Evolutionary conservation across 139 green algal genomes (phyloP).

Genomic region (Chlorella sp.): DNA sequence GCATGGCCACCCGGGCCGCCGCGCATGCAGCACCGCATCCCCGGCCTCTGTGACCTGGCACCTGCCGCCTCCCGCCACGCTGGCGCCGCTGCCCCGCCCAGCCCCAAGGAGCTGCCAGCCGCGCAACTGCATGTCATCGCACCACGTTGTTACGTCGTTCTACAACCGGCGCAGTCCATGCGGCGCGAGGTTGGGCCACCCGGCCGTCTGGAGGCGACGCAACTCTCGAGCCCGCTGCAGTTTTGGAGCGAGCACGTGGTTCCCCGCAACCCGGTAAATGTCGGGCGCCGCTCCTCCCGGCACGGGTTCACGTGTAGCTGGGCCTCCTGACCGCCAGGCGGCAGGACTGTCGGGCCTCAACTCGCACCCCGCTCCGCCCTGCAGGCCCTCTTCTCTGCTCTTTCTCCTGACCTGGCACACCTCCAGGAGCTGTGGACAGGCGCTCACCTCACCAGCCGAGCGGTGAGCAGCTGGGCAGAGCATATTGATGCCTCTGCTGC

Average conservation of each 20-base stretch:
- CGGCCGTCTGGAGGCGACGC: neutral
- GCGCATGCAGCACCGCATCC: no score
- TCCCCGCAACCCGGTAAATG: constrained; percentile 16
- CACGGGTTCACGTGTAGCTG: neutral
- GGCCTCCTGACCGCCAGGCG: no score
- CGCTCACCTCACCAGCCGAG: constrained; percentile 13
- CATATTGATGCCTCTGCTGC: no score
- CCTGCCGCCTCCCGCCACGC: no score
- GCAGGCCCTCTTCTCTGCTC: constrained; percentile 23
- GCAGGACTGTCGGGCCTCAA: neutral
- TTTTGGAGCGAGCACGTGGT: neutral
- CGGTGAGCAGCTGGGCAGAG: neutral
- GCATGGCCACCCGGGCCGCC: no score
- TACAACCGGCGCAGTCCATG: no score
- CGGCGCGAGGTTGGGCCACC: neutral
- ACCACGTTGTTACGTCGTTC: no score
- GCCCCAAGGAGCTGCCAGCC: no score
- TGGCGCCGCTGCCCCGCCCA: no score
- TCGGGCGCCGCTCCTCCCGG: neutral
- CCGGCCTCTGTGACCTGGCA: no score
- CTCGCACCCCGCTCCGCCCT: neutral
- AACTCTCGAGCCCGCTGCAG: neutral
- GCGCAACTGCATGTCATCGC: no score
- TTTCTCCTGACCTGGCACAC: constrained; percentile 26
- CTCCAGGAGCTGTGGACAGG: constrained; percentile 29